These are phyloP conservation scores for Wickerhamomyces ciferrii DNA, from an alignment of 805 yeast species.

Conservation along the genomic window DNA sequence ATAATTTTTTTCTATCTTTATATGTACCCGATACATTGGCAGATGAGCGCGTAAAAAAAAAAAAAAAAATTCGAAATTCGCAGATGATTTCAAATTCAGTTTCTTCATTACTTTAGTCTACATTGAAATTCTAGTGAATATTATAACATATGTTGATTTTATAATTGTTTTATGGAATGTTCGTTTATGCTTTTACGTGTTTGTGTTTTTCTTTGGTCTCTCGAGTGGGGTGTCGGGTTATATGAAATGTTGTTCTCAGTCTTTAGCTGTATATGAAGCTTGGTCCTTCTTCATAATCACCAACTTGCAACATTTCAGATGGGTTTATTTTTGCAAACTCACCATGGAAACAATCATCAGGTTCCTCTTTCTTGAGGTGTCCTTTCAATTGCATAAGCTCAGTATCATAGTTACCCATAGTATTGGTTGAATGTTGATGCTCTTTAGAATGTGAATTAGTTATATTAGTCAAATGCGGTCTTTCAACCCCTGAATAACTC, in stretches of 20 bases:
- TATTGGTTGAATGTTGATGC: too few species aligned
- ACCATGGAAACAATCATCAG: background rate
- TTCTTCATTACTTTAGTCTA: too few species aligned
- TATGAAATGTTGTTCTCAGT: background rate
- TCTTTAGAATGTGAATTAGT: background rate
- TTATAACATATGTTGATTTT: too few species aligned
- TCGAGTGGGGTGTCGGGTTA: too few species aligned
- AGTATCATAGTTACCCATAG: background rate
- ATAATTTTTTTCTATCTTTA: too few species aligned
- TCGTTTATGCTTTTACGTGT: too few species aligned
- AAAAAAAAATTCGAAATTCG: too few species aligned
- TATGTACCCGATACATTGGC: background rate
- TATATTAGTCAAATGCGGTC: background rate
- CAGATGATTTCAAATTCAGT: too few species aligned
- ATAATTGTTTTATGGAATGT: too few species aligned
- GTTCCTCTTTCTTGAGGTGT: background rate
- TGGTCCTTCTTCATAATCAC: constrained; percentile 9
- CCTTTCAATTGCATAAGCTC: constrained; percentile 1
- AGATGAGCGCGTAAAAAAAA: too few species aligned
- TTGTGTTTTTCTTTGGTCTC: too few species aligned
- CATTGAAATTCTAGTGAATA: too few species aligned
- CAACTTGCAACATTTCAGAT: constrained; percentile 6
- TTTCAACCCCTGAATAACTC: background rate
- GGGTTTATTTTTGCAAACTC: constrained; percentile 4
- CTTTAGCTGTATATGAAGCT: constrained; percentile 4